These are phyloP conservation scores for Dalbergia cochinchinensis DNA, from an alignment of 306 rosid genomes.

Conservation along the genomic window DNA sequence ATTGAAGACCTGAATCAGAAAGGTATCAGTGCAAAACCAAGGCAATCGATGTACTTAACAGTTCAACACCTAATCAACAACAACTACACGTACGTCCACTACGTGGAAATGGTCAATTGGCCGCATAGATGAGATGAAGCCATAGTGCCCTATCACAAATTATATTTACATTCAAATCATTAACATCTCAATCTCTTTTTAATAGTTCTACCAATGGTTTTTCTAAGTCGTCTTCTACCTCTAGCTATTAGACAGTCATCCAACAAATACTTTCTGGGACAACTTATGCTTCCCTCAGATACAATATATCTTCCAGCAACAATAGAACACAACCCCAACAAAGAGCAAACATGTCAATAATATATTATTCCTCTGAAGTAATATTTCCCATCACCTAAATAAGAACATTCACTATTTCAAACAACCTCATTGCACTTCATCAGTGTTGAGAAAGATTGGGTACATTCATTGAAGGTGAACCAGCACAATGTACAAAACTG, in stretches of 20 bases:
- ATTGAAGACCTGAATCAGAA: constrained; percentile 55
- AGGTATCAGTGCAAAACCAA: constrained; percentile 30
- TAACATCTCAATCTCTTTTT: too few species aligned
- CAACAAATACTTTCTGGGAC: constrained; percentile 9
- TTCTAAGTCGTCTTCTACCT: too few species aligned
- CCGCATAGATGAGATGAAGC: too few species aligned
- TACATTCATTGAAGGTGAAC: constrained; percentile 18
- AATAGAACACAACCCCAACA: constrained; percentile 3
- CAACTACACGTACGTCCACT: too few species aligned
- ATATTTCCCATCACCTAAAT: constrained; percentile 23
- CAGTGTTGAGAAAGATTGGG: constrained; percentile 15
- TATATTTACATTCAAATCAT: too few species aligned
- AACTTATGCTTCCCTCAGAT: background rate
- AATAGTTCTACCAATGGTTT: too few species aligned
- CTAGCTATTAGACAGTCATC: background rate
- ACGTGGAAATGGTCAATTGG: too few species aligned
- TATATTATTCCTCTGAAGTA: constrained; percentile 4
- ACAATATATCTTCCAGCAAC: constrained; percentile 32
- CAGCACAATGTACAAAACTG: constrained; percentile 7
- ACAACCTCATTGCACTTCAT: constrained; percentile 11
- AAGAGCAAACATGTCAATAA: constrained; percentile 14
- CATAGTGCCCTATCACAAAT: too few species aligned
- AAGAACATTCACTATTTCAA: constrained; percentile 3
- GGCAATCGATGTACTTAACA: background rate
- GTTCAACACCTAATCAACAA: background rate